Evolutionary conservation across 768 basidiomycete species (phyloP).

Genomic region (Mrakia gelida): DNA sequence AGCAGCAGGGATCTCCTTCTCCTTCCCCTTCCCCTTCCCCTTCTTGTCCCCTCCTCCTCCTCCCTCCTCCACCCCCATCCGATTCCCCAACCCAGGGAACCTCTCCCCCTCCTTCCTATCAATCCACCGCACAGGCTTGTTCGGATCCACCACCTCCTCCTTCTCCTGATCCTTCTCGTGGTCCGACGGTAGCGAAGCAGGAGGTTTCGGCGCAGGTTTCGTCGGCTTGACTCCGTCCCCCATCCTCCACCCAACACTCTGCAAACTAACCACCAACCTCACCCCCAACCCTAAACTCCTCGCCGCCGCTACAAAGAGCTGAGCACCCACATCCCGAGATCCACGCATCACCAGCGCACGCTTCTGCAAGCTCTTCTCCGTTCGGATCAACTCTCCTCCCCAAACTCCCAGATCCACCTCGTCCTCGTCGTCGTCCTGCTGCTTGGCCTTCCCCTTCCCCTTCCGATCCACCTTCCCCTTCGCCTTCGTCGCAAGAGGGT

Average conservation of each 20-base stretch:
- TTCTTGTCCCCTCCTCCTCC: background rate
- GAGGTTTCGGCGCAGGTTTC: slow-evolving; percentile 37
- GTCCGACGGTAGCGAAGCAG: slow-evolving; percentile 33
- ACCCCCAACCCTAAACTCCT: slow-evolving; percentile 80
- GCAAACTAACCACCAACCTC: slow-evolving; percentile 80
- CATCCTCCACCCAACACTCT: slow-evolving; percentile 84
- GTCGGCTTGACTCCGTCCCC: slow-evolving; percentile 36
- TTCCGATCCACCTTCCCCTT: slow-evolving; percentile 39
- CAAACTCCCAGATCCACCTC: background rate
- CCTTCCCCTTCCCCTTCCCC: background rate
- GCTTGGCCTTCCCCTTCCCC: slow-evolving; percentile 7
- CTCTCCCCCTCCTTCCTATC: slow-evolving; percentile 20
- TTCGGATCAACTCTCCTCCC: slow-evolving; percentile 65
- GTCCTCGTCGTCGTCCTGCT: background rate
- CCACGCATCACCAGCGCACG: slow-evolving; percentile 76
- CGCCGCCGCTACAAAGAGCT: slow-evolving; percentile 85
- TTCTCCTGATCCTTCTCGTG: slow-evolving; percentile 47
- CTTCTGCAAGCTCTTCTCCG: slow-evolving; percentile 85
- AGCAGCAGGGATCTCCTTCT: slow-evolving; percentile 2
- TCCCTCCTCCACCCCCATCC: background rate
- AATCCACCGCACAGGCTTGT: slow-evolving; percentile 24
- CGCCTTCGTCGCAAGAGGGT: slow-evolving; percentile 27
- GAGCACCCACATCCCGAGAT: slow-evolving; percentile 77
- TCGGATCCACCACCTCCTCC: slow-evolving; percentile 14
- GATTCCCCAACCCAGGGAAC: slow-evolving; percentile 21